Percentiles rank a stretch among this genome's conserved stretches.
Evolutionary conservation across 352 stramenopile genomes (phyloP).

Genomic region (Halophytophthora polymorphica): DNA sequence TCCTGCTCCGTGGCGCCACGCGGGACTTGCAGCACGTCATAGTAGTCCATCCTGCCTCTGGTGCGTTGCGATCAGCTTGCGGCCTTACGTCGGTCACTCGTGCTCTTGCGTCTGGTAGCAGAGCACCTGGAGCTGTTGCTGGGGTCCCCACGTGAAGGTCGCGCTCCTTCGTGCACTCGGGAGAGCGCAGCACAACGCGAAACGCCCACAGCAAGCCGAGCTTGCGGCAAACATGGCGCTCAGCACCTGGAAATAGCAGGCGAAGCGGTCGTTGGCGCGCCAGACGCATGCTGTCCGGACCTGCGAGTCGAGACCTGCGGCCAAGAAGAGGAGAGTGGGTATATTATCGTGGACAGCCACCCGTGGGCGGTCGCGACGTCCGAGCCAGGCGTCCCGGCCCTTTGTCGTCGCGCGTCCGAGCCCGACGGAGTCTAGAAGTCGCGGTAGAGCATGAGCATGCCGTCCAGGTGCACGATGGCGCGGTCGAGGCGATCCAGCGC

Average conservation of each 20-base stretch:
- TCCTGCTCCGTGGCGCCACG: slow-evolving; percentile 78
- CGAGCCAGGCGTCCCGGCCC: too few species aligned
- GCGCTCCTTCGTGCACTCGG: too few species aligned
- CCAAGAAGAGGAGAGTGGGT: slow-evolving; percentile 21
- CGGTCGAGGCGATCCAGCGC: slow-evolving; percentile 83
- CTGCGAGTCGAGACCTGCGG: too few species aligned
- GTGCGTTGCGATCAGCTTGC: too few species aligned
- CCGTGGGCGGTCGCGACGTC: too few species aligned
- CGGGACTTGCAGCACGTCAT: slow-evolving; percentile 88
- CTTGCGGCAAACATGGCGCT: background rate
- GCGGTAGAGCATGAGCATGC: slow-evolving; percentile 87
- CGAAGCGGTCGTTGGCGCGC: background rate
- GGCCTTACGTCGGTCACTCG: background rate
- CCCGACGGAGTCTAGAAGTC: slow-evolving; percentile 64
- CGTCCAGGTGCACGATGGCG: slow-evolving; percentile 77
- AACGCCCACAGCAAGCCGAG: background rate
- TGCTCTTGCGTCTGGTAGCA: too few species aligned
- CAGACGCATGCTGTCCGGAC: too few species aligned
- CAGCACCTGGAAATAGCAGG: background rate
- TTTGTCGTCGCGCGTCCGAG: too few species aligned
- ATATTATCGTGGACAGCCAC: slow-evolving; percentile 31
- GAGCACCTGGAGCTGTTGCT: too few species aligned
- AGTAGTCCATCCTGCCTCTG: slow-evolving; percentile 84
- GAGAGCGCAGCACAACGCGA: too few species aligned
- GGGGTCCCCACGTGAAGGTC: too few species aligned